phyloP scores from a whole-genome alignment of 352 stramenopile genomes.

The Globisporangium lucens region DNA sequence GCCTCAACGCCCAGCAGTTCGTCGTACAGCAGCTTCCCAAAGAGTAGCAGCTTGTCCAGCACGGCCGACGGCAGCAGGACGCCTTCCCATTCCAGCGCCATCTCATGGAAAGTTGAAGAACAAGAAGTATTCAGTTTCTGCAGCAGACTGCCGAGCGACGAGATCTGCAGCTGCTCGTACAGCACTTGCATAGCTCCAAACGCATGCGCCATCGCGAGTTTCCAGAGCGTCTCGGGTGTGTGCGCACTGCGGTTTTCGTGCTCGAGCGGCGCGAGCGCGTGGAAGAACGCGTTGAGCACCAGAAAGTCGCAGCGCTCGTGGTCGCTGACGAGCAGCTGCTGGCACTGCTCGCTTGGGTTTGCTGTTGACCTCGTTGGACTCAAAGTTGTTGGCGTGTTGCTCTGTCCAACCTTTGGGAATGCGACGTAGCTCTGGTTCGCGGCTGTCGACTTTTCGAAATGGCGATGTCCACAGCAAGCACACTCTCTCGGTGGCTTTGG shows the following conservation, averaged over 20 bases:
- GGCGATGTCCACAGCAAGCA: conserved; percentile 29
- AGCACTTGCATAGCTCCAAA: conserved; percentile 24
- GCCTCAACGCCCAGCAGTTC: conserved; percentile 15
- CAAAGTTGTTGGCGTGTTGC: neutral
- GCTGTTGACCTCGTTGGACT: neutral
- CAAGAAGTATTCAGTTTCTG: neutral
- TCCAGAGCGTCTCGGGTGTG: conserved; percentile 33
- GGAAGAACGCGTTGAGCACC: conserved; percentile 46
- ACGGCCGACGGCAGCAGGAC: conserved; percentile 21
- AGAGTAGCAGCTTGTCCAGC: conserved; percentile 26
- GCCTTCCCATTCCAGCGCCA: conserved; percentile 1
- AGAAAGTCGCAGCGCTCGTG: conserved; percentile 43
- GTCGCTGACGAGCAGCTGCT: neutral
- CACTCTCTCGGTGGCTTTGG: conserved; percentile 14
- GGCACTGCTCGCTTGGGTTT: neutral
- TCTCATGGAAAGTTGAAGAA: neutral
- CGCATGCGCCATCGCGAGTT: conserved; percentile 30
- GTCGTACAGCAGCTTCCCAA: conserved; percentile 22
- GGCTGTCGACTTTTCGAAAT: conserved; percentile 30
- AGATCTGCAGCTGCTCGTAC: conserved; percentile 25
- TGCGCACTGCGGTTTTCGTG: conserved; percentile 27
- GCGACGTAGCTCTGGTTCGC: conserved; percentile 4
- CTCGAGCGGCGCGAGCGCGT: conserved; percentile 40
- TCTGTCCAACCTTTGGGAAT: conserved; percentile 3
- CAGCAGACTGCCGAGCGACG: conserved; percentile 32